Percentiles rank a stretch among this genome's conserved stretches.
phyloP scores from a whole-genome alignment of 495 filamentous ascomycete genomes.

The Penicillium fimorum region DNA sequence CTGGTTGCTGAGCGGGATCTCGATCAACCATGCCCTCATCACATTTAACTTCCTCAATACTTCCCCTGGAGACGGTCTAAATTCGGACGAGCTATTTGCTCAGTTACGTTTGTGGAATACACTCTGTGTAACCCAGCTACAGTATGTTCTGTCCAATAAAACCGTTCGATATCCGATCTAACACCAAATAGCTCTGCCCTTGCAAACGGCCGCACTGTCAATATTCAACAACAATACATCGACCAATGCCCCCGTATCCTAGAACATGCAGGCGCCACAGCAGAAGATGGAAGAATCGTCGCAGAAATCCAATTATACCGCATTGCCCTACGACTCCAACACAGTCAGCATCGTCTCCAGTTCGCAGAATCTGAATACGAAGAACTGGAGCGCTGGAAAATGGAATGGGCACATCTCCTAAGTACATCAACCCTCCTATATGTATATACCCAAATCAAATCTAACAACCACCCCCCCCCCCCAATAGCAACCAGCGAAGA shows the following conservation, averaged over 20 bases:
- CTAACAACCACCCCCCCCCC: conserved; percentile 7
- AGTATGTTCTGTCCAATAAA: conserved; percentile 25
- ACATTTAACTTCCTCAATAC: conserved; percentile 36
- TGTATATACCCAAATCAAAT: not conserved
- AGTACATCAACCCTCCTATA: conserved; percentile 17
- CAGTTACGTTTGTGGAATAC: conserved; percentile 44
- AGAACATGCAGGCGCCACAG: conserved; percentile 33
- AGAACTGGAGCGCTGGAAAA: conserved; percentile 41
- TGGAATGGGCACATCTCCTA: conserved; percentile 42
- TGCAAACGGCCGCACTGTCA: conserved; percentile 38
- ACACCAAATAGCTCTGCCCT: conserved; percentile 32
- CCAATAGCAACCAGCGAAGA: conserved; percentile 29
- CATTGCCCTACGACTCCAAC: conserved; percentile 32
- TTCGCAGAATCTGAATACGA: conserved; percentile 36
- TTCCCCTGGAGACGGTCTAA: conserved; percentile 22
- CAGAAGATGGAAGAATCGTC: conserved; percentile 37
- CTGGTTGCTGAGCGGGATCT: conserved; percentile 45
- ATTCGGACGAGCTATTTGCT: conserved; percentile 32
- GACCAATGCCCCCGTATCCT: conserved; percentile 39
- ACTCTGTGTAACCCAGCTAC: conserved; percentile 39
- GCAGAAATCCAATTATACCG: conserved; percentile 42
- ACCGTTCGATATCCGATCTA: not conserved
- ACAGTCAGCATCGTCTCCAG: conserved; percentile 30
- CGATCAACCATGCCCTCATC: conserved; percentile 40
- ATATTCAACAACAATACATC: conserved; percentile 35